These are phyloP conservation scores for Mycena latifolia DNA, from an alignment of 768 basidiomycete genomes.

Conservation along the genomic window DNA sequence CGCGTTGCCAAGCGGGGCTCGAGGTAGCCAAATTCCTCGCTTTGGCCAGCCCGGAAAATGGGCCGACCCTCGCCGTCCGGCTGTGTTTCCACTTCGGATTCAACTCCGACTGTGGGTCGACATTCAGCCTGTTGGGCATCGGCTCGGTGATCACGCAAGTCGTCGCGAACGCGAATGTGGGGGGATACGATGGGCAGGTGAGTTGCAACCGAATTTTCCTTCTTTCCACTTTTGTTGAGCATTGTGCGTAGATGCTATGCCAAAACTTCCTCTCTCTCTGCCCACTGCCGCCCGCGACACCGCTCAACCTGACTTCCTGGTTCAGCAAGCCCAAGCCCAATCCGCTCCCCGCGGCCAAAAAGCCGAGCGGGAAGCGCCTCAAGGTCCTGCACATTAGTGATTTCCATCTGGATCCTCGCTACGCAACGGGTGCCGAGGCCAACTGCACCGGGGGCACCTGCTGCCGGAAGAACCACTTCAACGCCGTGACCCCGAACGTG, in stretches of 20 bases:
- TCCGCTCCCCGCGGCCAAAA: slow-evolving; percentile 69
- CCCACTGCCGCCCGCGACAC: slow-evolving; percentile 65
- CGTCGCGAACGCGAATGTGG: slow-evolving; percentile 75
- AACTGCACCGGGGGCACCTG: slow-evolving; percentile 78
- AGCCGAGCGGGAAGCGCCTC: slow-evolving; percentile 71
- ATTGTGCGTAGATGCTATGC: slow-evolving; percentile 21
- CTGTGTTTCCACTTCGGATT: slow-evolving; percentile 74
- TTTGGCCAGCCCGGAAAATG: slow-evolving; percentile 70
- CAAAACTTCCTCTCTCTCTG: slow-evolving; percentile 49
- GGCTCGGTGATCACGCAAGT: slow-evolving; percentile 81
- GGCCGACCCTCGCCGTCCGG: slow-evolving; percentile 65
- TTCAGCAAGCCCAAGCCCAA: slow-evolving; percentile 84
- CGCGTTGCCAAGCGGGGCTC: slow-evolving; percentile 69
- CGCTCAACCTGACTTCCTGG: slow-evolving; percentile 75
- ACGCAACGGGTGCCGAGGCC: slow-evolving; percentile 76
- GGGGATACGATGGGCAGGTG: slow-evolving; percentile 82
- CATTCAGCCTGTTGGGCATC: slow-evolving; percentile 59
- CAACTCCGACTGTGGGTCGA: slow-evolving; percentile 61
- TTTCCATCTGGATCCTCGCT: slow-evolving; percentile 82
- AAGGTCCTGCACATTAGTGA: slow-evolving; percentile 86
- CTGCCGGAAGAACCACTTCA: slow-evolving; percentile 69
- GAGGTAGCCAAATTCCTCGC: slow-evolving; percentile 77
- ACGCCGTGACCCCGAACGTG: slow-evolving; percentile 61
- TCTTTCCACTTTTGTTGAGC: not conserved
- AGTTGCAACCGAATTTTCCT: not conserved